Evolutionary conservation across 129 eudicot species (phyloP), one percentile per base, ranked within the genome.

Genomic region (Apium graveolens): DNA sequence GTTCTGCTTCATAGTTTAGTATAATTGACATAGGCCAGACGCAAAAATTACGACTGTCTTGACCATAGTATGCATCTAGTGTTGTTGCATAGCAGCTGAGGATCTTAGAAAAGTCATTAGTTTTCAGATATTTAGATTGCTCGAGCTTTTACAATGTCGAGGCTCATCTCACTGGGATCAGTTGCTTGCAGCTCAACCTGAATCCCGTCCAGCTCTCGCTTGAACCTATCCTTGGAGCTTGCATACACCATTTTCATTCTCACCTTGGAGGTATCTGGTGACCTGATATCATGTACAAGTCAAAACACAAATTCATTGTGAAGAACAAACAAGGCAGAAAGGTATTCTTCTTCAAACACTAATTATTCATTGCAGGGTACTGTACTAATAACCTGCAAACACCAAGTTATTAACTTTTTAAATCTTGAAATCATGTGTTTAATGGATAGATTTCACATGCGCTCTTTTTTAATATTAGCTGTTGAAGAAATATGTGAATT

Each of bases 231-330:
- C 88, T 90, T 92, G 10, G 97, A 90, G 91, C 97, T 92, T 79
- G 97, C 97, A 41, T 92, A 92, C 81, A 92, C 96, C 97, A 92
- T 92, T 91, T 92, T 92, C 96, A 88, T 90, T 77, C 98, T 84
- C 89, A 93, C 98, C 78, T 76, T 93, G 49, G 98, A 88, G 73
- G 89, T 81, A 37, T 93, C 98, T 1, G 98, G 98, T 34, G 96
- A 87, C 98, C 96, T 93, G 16, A 42, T 45, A 77, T 75, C n/a
- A 49, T 4, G 41, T 43, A 42, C 13, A 27, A 41, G 35, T 1
- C 13, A 18, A 11, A 42, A 42, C 1, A 2, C 24, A 5, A 37
- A 41, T 17, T 11, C 14, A 41, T 41, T 14, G 10, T 24, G 12
- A 70, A 35, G 32, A 39, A 13, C 17, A 43, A 13, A 42, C 6